Percentiles rank a stretch among this genome's conserved stretches.
These are phyloP conservation scores for Dichotomopilus funicola DNA, from an alignment of 2,329 filamentous ascomycete species.

Conservation along the genomic window DNA sequence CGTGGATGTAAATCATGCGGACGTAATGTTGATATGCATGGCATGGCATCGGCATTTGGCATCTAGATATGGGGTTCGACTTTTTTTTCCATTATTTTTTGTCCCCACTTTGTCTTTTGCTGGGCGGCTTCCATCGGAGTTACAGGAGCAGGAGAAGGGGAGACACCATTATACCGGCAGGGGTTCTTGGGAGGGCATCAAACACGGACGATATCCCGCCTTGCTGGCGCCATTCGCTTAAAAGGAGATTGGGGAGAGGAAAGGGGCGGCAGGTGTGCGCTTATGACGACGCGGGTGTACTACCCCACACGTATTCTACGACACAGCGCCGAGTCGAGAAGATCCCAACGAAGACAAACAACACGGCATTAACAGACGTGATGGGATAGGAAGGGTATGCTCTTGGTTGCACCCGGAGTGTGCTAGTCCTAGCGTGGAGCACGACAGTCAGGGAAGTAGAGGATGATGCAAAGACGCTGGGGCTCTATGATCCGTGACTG, in stretches of 20 bases:
- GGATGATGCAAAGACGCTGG: background rate
- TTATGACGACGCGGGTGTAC: background rate
- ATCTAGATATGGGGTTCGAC: slow-evolving; percentile 38
- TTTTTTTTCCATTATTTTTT: slow-evolving; percentile 26
- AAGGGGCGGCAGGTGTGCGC: slow-evolving; percentile 2
- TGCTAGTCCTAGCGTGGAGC: slow-evolving; percentile 5
- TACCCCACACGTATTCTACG: slow-evolving; percentile 1
- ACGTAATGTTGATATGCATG: slow-evolving; percentile 44
- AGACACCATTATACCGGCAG: slow-evolving; percentile 21
- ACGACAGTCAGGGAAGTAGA: background rate
- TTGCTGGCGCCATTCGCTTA: slow-evolving; percentile 41
- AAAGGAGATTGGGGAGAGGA: slow-evolving; percentile 26
- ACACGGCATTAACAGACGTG: background rate
- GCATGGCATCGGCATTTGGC: slow-evolving; percentile 43
- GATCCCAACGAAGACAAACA: background rate
- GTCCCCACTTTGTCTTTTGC: slow-evolving; percentile 3
- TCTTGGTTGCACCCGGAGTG: background rate
- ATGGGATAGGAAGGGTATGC: background rate
- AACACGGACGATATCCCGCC: slow-evolving; percentile 25
- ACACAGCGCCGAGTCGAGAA: background rate
- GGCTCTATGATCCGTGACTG: slow-evolving; percentile 7
- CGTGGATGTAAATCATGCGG: slow-evolving; percentile 42
- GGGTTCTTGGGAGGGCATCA: slow-evolving; percentile 28
- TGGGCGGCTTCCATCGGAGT: slow-evolving; percentile 36
- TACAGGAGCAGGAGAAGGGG: slow-evolving; percentile 35